Conservation (phyloP, 2,329 filamentous ascomycete species). For the Huntiella savannae region DNA sequence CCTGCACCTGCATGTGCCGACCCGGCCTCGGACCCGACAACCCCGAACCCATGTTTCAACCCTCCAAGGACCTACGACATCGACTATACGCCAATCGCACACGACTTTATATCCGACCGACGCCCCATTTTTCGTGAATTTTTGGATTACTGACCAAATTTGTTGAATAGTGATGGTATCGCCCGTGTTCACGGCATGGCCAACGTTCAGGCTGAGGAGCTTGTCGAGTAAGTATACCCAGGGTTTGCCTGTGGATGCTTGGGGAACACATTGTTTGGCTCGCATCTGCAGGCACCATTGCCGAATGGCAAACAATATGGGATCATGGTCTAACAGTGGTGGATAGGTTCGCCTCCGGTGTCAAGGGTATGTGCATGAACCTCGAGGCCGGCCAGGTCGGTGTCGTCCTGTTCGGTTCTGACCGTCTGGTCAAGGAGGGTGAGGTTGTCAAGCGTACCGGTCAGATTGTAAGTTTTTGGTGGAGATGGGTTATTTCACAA, state of each 20-base stretch:
- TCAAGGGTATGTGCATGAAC: conserved; percentile 99
- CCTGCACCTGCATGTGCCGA: too few relatives aligned
- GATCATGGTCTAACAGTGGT: conserved; percentile 4
- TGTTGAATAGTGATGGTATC: conserved; percentile 76
- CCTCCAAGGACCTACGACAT: background rate
- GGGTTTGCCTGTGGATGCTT: conserved; percentile 7
- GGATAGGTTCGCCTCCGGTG: conserved; percentile 85
- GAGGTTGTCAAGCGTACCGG: conserved; percentile 99
- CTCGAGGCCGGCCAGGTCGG: conserved; percentile 99
- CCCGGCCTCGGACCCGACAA: background rate
- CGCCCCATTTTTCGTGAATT: background rate
- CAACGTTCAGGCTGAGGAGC: conserved; percentile 99
- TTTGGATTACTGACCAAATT: conserved; percentile 3
- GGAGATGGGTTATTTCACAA: conserved; percentile 1
- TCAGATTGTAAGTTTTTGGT: conserved; percentile 62
- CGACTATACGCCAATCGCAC: background rate
- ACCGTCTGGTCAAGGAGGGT: conserved; percentile 98
- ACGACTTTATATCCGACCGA: background rate
- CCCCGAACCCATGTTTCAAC: background rate
- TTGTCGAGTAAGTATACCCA: conserved; percentile 70
- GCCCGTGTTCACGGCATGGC: conserved; percentile 98
- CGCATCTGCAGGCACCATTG: background rate
- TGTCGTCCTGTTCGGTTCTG: conserved; percentile 99
- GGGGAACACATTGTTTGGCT: background rate
- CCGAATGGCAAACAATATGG: background rate